These are phyloP conservation scores for Striga asiatica DNA, from an alignment of 257 asterid species.

Conservation along the genomic window DNA sequence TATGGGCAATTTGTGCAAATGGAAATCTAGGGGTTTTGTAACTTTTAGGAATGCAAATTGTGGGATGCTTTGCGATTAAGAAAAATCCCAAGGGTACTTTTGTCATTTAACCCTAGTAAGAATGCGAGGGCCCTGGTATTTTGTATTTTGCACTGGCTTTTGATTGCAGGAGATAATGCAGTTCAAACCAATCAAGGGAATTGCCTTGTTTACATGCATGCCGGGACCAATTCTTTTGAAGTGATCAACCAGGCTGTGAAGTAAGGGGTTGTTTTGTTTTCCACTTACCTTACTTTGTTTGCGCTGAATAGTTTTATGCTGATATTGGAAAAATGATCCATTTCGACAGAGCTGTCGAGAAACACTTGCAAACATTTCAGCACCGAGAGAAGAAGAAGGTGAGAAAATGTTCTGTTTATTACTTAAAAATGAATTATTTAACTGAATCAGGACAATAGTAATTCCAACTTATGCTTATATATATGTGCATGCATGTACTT, in stretches of 20 bases:
- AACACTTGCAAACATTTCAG: constrained; percentile 83
- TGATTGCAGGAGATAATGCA: constrained; percentile 73
- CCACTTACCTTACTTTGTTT: not conserved
- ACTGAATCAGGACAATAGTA: not conserved
- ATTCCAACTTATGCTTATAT: not conserved
- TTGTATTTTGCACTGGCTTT: too few relatives aligned
- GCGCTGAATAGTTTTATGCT: not conserved
- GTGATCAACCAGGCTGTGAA: constrained; percentile 87
- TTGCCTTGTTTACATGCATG: constrained; percentile 77
- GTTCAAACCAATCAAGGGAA: constrained; percentile 89
- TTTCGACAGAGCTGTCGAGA: constrained; percentile 66
- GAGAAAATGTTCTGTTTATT: constrained; percentile 6
- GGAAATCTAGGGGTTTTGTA: too few relatives aligned
- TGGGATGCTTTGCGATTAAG: too few relatives aligned
- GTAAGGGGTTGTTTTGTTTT: constrained; percentile 29
- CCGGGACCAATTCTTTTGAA: constrained; percentile 89
- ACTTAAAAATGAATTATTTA: not conserved
- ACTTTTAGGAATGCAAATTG: too few relatives aligned
- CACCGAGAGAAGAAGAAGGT: constrained; percentile 87
- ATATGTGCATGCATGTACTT: not conserved
- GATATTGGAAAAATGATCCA: not conserved
- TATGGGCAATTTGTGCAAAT: too few relatives aligned
- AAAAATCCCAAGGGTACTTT: too few relatives aligned
- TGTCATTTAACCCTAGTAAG: too few relatives aligned
- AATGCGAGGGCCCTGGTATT: too few relatives aligned